A percentile compares a stretch with the other conserved stretches of the same genome.
phyloP scores from a whole-genome alignment of 129 eudicot species.

The Ambrosia artemisiifolia region DNA sequence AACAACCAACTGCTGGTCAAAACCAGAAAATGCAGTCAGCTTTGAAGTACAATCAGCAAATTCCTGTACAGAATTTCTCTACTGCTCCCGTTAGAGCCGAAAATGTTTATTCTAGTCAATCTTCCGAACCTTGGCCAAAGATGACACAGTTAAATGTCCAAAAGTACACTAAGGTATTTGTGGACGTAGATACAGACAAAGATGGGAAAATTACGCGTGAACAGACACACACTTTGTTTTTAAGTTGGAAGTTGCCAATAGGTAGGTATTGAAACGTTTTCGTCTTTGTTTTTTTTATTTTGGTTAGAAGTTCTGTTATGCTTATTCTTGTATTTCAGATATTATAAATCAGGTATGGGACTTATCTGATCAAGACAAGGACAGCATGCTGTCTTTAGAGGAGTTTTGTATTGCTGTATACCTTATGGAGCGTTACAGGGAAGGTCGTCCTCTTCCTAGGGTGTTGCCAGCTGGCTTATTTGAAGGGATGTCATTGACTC shows the following conservation, averaged over 20 bases:
- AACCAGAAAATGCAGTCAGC: conserved; percentile 41
- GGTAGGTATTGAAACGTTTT: conserved; percentile 39
- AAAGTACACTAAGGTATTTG: conserved; percentile 79
- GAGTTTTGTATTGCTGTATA: conserved; percentile 92
- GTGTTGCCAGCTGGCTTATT: conserved; percentile 55
- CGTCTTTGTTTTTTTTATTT: neutral
- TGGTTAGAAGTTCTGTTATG: neutral
- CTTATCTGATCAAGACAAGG: conserved; percentile 90
- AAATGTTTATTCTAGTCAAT: conserved; percentile 34
- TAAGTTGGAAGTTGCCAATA: conserved; percentile 85
- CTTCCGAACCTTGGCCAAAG: conserved; percentile 75
- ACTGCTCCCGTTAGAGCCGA: conserved; percentile 34
- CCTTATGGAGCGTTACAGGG: conserved; percentile 83
- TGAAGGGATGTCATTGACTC: conserved; percentile 56
- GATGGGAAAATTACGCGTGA: conserved; percentile 86
- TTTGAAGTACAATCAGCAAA: conserved; percentile 42
- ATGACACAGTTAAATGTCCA: conserved; percentile 72
- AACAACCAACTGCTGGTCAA: conserved; percentile 43
- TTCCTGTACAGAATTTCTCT: conserved; percentile 29
- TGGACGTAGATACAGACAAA: conserved; percentile 76
- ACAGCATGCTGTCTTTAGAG: conserved; percentile 85
- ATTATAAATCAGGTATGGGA: conserved; percentile 89
- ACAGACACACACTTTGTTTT: conserved; percentile 78
- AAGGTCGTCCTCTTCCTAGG: conserved; percentile 78
- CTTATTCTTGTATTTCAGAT: conserved; percentile 44